Conservation (phyloP, 2,329 filamentous ascomycete species). For the Colletotrichum kahawae region DNA sequence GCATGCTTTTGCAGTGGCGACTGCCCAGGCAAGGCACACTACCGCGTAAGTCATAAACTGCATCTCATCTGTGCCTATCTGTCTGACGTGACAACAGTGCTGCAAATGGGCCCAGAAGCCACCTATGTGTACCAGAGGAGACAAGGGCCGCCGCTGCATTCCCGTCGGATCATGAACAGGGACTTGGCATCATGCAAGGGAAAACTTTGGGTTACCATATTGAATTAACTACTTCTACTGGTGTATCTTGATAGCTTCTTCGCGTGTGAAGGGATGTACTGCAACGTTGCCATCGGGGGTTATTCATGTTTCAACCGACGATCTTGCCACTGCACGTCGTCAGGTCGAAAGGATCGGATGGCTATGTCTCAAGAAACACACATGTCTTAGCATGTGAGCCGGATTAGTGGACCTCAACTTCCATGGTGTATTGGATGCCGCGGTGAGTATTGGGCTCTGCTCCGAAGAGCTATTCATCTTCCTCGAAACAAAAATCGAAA, state of each 20-base stretch:
- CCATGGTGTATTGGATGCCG: background rate
- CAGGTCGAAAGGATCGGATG: background rate
- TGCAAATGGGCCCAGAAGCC: conserved; percentile 12
- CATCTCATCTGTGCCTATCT: background rate
- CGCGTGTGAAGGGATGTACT: background rate
- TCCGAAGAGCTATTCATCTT: background rate
- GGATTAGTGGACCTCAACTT: conserved; percentile 2
- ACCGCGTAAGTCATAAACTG: background rate
- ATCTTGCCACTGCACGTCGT: background rate
- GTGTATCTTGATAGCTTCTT: background rate
- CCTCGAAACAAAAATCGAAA: conserved; percentile 12
- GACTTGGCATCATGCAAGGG: background rate
- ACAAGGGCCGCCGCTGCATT: conserved; percentile 7
- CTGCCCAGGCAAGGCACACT: conserved; percentile 5
- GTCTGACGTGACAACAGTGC: conserved; percentile 1
- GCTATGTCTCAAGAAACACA: background rate
- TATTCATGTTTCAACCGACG: background rate
- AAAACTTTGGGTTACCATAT: background rate
- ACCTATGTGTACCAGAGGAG: conserved; percentile 1
- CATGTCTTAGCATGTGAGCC: background rate
- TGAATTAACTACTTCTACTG: background rate
- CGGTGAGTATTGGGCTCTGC: conserved; percentile 14
- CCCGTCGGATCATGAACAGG: background rate
- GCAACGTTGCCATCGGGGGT: background rate
- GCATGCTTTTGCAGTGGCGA: background rate